phyloP scores from a whole-genome alignment of 2,329 filamentous ascomycete genomes.

The Pseudonectria foliicola region DNA sequence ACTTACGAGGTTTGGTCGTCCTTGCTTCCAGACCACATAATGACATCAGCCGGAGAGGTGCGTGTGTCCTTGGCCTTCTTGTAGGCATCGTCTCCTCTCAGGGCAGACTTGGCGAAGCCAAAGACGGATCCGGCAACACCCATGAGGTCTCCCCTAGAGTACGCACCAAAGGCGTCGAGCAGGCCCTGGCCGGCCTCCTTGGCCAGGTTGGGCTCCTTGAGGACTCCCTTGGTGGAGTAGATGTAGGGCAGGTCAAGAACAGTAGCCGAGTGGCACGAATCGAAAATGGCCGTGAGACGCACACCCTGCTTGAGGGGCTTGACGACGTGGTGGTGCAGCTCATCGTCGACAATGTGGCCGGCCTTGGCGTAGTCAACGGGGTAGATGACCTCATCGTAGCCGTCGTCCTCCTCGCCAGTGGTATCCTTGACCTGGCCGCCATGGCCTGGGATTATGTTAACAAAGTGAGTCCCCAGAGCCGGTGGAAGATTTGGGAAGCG shows the following conservation, averaged over 20 bases:
- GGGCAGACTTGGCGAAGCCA: constrained; percentile 80
- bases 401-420: constrained; percentile 72
- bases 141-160: constrained; percentile 75
- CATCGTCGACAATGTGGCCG: constrained; percentile 70
- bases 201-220: constrained; percentile 75
- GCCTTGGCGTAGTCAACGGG: constrained; percentile 63
- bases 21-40: constrained; percentile 98
- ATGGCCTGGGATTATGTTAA: constrained; percentile 46
- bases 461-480: background rate
- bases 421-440: constrained; percentile 68
- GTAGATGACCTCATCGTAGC: constrained; percentile 73
- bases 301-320: constrained; percentile 72
- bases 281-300: constrained; percentile 74
- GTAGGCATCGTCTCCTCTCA: constrained; percentile 69
- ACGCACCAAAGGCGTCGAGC: constrained; percentile 66
- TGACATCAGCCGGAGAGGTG: constrained; percentile 88
- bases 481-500: background rate
- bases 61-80: constrained; percentile 79
- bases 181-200: constrained; percentile 71
- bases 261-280: constrained; percentile 74
- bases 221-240: constrained; percentile 71
- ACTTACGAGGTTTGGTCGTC: constrained; percentile 79
- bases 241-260: constrained; percentile 72
- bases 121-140: constrained; percentile 76
- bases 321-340: constrained; percentile 74